Base-by-base conservation (phyloP, 2,329 filamentous ascomycete species). In the Periglandula ipomoeae region DNA sequence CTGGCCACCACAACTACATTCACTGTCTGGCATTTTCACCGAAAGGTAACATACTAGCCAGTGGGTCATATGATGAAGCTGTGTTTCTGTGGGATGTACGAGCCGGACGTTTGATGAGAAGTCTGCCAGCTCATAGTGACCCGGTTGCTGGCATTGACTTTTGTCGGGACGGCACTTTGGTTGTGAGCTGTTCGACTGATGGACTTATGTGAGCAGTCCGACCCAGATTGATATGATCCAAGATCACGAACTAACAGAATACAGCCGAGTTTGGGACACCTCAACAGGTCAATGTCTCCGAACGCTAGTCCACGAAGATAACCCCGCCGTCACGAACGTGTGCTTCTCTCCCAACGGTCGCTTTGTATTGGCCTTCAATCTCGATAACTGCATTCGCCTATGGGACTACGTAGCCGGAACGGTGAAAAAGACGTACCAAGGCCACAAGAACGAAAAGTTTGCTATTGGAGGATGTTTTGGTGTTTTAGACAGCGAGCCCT, bases 41-140 rank as follows among this genome's bases (percentile, higher is more conserved):
- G 2, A 97, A 96, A 65, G 93, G 93, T 22, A 98, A 98, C 62
- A 95, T 97, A 62, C 78, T 98, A 30, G 93, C 90, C 15, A 94
- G 87, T 56, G 93, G 93, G 11, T 94, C 87, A 55, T 97, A 96
- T 67, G 93, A 98, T 57, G 93, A 98, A 71, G 93, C 93, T 4
- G 89, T 98, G 0, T 96, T 95, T 55, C 69, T 98, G 5, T 98
- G 93, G 93, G 93, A 98, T 65, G 87, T 97, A 13, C 79, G 93
- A 13, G 88, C 89, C 0, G 90, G 89, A 0, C 76, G 85, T 20
- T 74, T 93, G 30, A 95, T 98, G 89, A 80, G 89, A 48, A 90
- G 85, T 53, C 70, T 98, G 34, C 93, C 93, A 1, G 93, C 93
- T 2, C 93, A 98, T 61, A 95, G 89, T 24, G 93, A 98, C 64